Conservation (phyloP, 106 monocot species). For the Dioscorea alata region DNA sequence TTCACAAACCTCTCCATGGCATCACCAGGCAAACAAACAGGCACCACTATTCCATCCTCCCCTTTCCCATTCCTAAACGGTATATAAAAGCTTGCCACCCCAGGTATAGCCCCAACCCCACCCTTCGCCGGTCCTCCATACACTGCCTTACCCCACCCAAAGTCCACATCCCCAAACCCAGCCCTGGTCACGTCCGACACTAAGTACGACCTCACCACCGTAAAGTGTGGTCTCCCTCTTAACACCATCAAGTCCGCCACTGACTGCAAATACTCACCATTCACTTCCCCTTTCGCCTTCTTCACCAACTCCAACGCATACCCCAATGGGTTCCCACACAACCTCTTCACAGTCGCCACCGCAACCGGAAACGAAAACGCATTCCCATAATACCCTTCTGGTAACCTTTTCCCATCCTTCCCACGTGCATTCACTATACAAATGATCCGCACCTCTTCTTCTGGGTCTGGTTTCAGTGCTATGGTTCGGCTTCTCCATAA, state of each 20-base stretch:
- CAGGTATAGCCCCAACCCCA: not conserved
- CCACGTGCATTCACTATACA: slow-evolving; percentile 1
- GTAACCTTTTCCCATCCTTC: not conserved
- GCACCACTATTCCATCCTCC: slow-evolving; percentile 16
- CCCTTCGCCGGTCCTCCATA: slow-evolving; percentile 1
- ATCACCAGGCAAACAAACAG: not conserved
- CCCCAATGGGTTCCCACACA: slow-evolving; percentile 3
- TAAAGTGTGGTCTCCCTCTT: slow-evolving; percentile 2
- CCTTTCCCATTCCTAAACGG: slow-evolving; percentile 1
- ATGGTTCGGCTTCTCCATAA: slow-evolving; percentile 16
- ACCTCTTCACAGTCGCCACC: slow-evolving; percentile 7
- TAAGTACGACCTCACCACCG: not conserved
- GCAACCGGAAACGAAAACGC: slow-evolving; percentile 10
- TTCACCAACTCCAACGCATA: slow-evolving; percentile 14
- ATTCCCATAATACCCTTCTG: slow-evolving; percentile 24
- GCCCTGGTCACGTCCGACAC: slow-evolving; percentile 10
- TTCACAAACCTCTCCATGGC: slow-evolving; percentile 16
- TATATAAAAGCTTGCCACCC: not conserved
- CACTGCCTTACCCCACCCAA: slow-evolving; percentile 12
- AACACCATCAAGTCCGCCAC: slow-evolving; percentile 6
- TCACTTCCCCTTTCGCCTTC: slow-evolving; percentile 10
- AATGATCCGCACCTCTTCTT: slow-evolving; percentile 8
- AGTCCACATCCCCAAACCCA: slow-evolving; percentile 6
- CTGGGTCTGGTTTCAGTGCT: slow-evolving; percentile 3
- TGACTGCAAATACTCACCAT: slow-evolving; percentile 19